phyloP scores from a whole-genome alignment of 441 rosid genomes.

The Populus tomentosa region DNA sequence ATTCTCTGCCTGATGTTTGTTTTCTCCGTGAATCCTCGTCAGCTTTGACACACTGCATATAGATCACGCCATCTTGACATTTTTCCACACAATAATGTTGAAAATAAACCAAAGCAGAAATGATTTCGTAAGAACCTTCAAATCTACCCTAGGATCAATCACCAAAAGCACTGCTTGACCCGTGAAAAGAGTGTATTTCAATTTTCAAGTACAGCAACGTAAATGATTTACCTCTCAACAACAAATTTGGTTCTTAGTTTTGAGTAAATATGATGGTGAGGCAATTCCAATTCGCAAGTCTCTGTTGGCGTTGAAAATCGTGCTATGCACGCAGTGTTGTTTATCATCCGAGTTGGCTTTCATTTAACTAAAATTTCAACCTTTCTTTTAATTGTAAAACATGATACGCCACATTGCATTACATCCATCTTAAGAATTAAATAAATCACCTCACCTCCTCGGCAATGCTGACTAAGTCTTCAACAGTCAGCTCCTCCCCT shows the following conservation, averaged over 20 bases:
- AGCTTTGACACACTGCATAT: conserved; percentile 37
- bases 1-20: conserved; percentile 7
- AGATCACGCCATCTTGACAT: background rate
- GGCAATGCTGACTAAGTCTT: conserved; percentile 47
- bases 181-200: background rate
- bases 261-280: background rate
- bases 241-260: background rate
- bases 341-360: background rate
- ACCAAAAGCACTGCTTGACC: background rate
- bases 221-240: background rate
- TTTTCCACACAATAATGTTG: background rate
- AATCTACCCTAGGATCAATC: background rate
- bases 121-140: background rate
- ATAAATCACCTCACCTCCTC: conserved; percentile 31
- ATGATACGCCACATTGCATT: background rate
- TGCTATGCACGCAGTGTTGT: background rate
- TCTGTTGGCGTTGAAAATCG: background rate
- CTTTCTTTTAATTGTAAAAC: background rate
- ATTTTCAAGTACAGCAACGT: background rate
- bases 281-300: background rate
- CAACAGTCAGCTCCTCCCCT: conserved; percentile 30
- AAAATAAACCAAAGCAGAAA: background rate
- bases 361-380: background rate
- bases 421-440: background rate
- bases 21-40: conserved; percentile 17